These are phyloP conservation scores for Aegilops bicornis DNA, from an alignment of 176 grass and related monocot genomes.

Conservation along the genomic window DNA sequence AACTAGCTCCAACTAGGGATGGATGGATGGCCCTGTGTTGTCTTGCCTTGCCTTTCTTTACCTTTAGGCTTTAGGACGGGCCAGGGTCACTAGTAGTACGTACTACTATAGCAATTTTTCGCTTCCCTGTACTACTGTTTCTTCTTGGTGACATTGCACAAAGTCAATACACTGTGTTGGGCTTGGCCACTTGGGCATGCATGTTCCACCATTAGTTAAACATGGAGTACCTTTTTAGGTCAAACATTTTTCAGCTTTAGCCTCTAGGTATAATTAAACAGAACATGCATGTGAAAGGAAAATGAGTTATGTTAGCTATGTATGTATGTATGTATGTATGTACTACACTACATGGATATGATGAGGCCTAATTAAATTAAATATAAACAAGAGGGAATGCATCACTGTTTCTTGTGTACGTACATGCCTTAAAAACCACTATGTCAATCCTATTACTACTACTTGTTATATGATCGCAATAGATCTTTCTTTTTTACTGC, in stretches of 20 bases:
- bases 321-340: too few species aligned
- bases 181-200: neutral
- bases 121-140: neutral
- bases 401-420: neutral
- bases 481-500: too few species aligned
- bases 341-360: neutral
- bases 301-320: neutral
- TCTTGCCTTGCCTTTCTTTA: neutral
- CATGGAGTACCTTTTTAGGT: neutral
- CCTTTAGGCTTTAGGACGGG: constrained; percentile 1
- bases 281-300: neutral
- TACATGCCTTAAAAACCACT: neutral
- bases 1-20: neutral
- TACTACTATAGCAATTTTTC: neutral
- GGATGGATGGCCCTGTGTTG: too few species aligned
- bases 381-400: neutral
- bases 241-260: constrained; percentile 17
- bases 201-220: neutral
- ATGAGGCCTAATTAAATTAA: neutral
- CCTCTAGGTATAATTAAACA: neutral
- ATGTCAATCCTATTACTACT: neutral
- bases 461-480: neutral
- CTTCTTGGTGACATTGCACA: constrained; percentile 7
- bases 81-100: neutral
- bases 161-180: constrained; percentile 18